Percentiles rank a stretch among this genome's conserved stretches.
Conservation (phyloP, 306 rosid species). For the Canavalia ensiformis region DNA sequence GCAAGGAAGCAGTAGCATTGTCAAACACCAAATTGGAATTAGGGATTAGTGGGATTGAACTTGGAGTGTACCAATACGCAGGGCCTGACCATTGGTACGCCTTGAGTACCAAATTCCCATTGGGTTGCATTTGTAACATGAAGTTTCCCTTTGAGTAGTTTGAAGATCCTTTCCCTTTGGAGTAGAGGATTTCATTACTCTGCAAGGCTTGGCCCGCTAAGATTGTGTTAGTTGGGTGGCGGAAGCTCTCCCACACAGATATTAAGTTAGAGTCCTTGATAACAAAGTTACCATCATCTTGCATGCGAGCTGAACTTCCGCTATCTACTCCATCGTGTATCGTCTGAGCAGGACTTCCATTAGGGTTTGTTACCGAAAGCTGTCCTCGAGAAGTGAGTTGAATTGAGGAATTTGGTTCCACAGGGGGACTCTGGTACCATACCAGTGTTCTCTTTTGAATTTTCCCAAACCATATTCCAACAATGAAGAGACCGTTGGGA, state of each 20-base stretch:
- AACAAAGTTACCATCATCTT: conserved; percentile 45
- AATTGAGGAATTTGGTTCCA: conserved; percentile 44
- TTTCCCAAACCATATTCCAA: conserved; percentile 50
- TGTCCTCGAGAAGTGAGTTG: conserved; percentile 40
- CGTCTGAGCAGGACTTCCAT: background rate
- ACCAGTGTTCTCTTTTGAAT: conserved; percentile 49
- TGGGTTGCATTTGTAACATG: conserved; percentile 31
- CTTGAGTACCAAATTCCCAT: conserved; percentile 43
- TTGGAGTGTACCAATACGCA: conserved; percentile 43
- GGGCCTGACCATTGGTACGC: conserved; percentile 44
- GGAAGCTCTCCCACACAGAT: conserved; percentile 43
- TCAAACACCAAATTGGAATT: conserved; percentile 39
- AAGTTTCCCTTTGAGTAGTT: conserved; percentile 48
- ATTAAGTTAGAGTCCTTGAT: conserved; percentile 11
- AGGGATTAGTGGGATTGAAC: background rate
- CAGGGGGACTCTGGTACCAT: conserved; percentile 44
- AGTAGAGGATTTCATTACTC: background rate
- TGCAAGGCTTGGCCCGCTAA: conserved; percentile 37
- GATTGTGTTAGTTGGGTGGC: conserved; percentile 40
- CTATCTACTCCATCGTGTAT: conserved; percentile 1
- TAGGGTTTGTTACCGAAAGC: conserved; percentile 35
- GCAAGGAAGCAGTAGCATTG: conserved; percentile 17
- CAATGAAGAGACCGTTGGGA: conserved; percentile 34
- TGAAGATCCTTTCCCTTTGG: conserved; percentile 44
- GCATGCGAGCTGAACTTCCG: conserved; percentile 38